Conservation (phyloP, 2,329 filamentous ascomycete species). For the Aureobasidium sp. region DNA sequence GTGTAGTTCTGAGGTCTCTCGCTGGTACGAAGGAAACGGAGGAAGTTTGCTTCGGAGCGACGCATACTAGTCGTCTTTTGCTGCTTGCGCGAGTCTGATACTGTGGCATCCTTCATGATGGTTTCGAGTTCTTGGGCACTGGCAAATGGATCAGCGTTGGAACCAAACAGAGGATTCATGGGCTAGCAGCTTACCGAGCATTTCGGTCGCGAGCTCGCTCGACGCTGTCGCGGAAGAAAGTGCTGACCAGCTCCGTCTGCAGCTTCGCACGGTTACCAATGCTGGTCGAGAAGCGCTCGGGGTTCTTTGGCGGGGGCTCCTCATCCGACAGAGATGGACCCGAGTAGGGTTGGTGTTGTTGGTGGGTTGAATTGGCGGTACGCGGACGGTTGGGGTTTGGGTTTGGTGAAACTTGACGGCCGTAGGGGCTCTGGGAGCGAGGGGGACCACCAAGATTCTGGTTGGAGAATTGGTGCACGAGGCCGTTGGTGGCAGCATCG, state of each 20-base stretch:
- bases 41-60: conserved; percentile 82
- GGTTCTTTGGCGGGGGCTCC: conserved; percentile 68
- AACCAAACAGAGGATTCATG: neutral
- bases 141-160: conserved; percentile 23
- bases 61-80: conserved; percentile 79
- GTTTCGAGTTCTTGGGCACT: conserved; percentile 91
- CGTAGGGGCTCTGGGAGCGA: conserved; percentile 61
- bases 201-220: conserved; percentile 81
- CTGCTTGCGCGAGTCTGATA: conserved; percentile 69
- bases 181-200: conserved; percentile 7
- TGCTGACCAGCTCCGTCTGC: conserved; percentile 58
- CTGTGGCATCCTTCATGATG: conserved; percentile 68
- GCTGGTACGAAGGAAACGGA: conserved; percentile 88
- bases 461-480: conserved; percentile 94
- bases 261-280: conserved; percentile 67
- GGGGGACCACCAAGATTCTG: conserved; percentile 72
- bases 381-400: conserved; percentile 67
- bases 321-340: conserved; percentile 48
- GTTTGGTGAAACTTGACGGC: conserved; percentile 58
- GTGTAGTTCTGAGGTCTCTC: conserved; percentile 92
- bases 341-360: conserved; percentile 48
- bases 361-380: conserved; percentile 51
- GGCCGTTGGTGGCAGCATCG: conserved; percentile 78
- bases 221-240: conserved; percentile 98
- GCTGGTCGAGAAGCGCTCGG: conserved; percentile 82